Base-by-base conservation (phyloP, 2,329 filamentous ascomycete species). In the Fusarium haematococcum region DNA sequence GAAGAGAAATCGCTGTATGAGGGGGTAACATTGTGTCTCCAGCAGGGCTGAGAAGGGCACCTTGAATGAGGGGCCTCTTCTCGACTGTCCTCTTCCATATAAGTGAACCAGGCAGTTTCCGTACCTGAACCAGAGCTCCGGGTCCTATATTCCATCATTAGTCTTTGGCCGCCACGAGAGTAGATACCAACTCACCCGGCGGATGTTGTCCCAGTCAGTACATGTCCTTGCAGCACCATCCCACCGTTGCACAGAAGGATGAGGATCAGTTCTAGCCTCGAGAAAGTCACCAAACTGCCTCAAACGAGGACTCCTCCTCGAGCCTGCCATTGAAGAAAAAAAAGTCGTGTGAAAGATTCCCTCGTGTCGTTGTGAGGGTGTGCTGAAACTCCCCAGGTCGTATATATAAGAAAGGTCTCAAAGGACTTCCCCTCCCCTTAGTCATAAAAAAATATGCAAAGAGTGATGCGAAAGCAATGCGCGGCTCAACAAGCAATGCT, bases 71-170 rank as follows among this genome's bases (percentile, higher is more conserved):
- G 93, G 91, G 0, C 91, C 91, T 75, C 90, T 85, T 67, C 86
- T 87, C 4, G 92, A 93, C 65, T 90, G 89, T 43, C 91, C 91
- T 71, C 87, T 86, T n/a, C 84, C 88, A 77, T 94, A 91, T 0
- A 95, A 85, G 80, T 95, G 88, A 2, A 95, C 87, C 18, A 91
- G 85, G 76, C 93, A 95, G 78, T 95, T 90, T 16, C 91, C 93
- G 71, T 91, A 83, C 13, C 87, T 85, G 69, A 88, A 86, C 91
- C 91, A 95, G 4, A 96, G 85, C 74, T 95, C 93, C 3, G 89
- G 85, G 75, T 95, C 93, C 93, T 95, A 39, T 45, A 62, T 18
- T 58, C 5, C 45, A n/a, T 33, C 9, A 54, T 74, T 59, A 74
- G 72, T 54, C 32, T 16, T 56, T 30, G 8, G 16, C 35, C n/a